A percentile compares a stretch with the other conserved stretches of the same genome.
Conservation (phyloP, 306 rosid species). For the Quillaja saponaria region DNA sequence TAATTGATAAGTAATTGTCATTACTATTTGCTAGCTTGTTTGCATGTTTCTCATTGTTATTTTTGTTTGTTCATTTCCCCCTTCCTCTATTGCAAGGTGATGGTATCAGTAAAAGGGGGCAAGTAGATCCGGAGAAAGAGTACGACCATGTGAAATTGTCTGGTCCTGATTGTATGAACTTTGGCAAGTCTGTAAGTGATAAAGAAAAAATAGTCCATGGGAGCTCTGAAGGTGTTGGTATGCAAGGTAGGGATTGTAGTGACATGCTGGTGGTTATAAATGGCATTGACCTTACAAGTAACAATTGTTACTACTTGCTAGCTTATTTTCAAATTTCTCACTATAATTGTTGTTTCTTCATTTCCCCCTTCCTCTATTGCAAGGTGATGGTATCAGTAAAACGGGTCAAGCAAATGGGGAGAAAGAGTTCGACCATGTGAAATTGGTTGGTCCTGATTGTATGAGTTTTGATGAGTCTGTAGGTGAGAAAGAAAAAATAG, state of each 20-base stretch:
- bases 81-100: constrained; percentile 35
- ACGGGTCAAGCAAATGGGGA: constrained; percentile 35
- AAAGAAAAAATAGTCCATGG: constrained; percentile 25
- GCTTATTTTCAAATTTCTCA: too few species aligned
- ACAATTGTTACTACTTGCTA: too few species aligned
- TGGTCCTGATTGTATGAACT: constrained; percentile 23
- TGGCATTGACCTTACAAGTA: constrained; percentile 27
- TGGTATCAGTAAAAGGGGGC: constrained; percentile 32
- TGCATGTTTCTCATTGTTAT: constrained; percentile 3
- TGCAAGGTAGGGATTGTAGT: constrained; percentile 14
- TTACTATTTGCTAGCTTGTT: not conserved
- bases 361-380: too few species aligned
- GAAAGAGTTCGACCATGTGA: constrained; percentile 20
- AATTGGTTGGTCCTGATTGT: constrained; percentile 18
- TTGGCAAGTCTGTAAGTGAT: constrained; percentile 3
- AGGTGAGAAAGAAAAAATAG: constrained; percentile 14
- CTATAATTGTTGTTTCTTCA: too few species aligned
- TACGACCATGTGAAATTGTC: constrained; percentile 11
- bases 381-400: constrained; percentile 30
- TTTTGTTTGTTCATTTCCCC: not conserved
- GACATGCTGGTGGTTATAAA: constrained; percentile 19
- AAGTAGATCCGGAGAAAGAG: constrained; percentile 32
- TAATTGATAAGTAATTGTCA: not conserved
- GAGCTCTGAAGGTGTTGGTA: constrained; percentile 29
- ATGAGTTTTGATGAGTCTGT: constrained; percentile 20